Base-by-base conservation (phyloP, 106 monocot species). In the Allium sativum region DNA sequence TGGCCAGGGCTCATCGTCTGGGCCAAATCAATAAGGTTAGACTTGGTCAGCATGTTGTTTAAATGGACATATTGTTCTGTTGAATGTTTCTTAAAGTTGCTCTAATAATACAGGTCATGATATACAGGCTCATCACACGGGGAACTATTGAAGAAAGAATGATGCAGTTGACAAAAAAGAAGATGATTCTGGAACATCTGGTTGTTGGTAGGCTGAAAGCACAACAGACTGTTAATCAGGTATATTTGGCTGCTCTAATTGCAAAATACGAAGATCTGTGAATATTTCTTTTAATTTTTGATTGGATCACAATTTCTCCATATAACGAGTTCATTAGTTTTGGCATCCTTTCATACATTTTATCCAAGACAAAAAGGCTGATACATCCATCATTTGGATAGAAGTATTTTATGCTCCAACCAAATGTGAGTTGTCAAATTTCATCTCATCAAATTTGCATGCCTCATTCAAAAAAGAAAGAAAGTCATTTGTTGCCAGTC, bases 61-160 rank as follows among this genome's bases (percentile, higher is more conserved):
- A 5, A 31, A 31, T 31, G 31, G 31, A 31, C 31, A 31, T 31
- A 31, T 31, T 31, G 31, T 31, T 31, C 31, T 31, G 31, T 31
- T 31, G 31, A 31, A 31, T 31, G 2, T 31, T 31, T 31, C 31
- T 31, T 31, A 31, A 31, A 31, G 2, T 31, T 31, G 31, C 31
- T 31, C 31, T 31, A 31, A 31, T 31, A 31, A 43, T 60, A 16
- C 68, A 98, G 98, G 98, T 98, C 52, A 92, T 98, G 98, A 98
- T 98, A 64, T 98, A 85, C 68, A 77, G 98, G 82, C 79, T 98
- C 41, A 81, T 98, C 11, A 88, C 87, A 60, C 82, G 98, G 41
- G 85, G 84, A 58, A 98, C 98, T 40, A 98, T 98, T 65, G 98
- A 98, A 80, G 98, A 98, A 90, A 82, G 92, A 57, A 98, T 98